These are phyloP conservation scores for Leccinum arenicola DNA, from an alignment of 768 basidiomycete genomes.

Conservation along the genomic window DNA sequence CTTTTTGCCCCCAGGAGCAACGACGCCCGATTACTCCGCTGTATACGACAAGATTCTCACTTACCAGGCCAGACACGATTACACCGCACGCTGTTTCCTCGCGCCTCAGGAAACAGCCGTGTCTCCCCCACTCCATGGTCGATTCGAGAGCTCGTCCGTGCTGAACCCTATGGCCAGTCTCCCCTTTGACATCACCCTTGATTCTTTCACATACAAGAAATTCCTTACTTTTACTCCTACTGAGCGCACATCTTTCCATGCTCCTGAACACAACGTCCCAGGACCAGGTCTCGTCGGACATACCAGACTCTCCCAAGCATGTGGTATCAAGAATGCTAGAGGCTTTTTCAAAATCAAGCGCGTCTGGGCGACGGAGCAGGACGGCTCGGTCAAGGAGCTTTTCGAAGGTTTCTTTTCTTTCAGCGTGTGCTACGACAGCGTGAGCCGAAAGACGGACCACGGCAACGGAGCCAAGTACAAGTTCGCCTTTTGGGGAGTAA, in stretches of 20 bases:
- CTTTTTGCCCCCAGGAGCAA: slow-evolving; percentile 30
- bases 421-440: slow-evolving; percentile 30
- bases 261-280: slow-evolving; percentile 16
- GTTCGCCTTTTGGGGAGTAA: slow-evolving; percentile 38
- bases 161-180: slow-evolving; percentile 35
- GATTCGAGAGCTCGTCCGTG: slow-evolving; percentile 24
- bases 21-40: slow-evolving; percentile 26
- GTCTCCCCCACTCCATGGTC: slow-evolving; percentile 19
- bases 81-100: slow-evolving; percentile 33
- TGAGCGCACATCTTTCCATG: slow-evolving; percentile 27
- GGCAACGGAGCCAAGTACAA: slow-evolving; percentile 30
- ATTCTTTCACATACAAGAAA: slow-evolving; percentile 23
- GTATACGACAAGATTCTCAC: slow-evolving; percentile 36
- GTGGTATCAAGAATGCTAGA: slow-evolving; percentile 34
- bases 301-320: slow-evolving; percentile 22
- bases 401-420: slow-evolving; percentile 42
- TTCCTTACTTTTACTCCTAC: slow-evolving; percentile 27
- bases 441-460: slow-evolving; percentile 37
- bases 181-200: slow-evolving; percentile 33
- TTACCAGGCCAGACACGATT: slow-evolving; percentile 39
- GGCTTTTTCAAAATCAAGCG: slow-evolving; percentile 37
- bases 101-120: slow-evolving; percentile 8
- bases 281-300: slow-evolving; percentile 31
- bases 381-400: slow-evolving; percentile 29
- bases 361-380: slow-evolving; percentile 30